Base-by-base conservation (phyloP, 2,329 filamentous ascomycete genomes). In the Ophiostoma angusticollis region DNA sequence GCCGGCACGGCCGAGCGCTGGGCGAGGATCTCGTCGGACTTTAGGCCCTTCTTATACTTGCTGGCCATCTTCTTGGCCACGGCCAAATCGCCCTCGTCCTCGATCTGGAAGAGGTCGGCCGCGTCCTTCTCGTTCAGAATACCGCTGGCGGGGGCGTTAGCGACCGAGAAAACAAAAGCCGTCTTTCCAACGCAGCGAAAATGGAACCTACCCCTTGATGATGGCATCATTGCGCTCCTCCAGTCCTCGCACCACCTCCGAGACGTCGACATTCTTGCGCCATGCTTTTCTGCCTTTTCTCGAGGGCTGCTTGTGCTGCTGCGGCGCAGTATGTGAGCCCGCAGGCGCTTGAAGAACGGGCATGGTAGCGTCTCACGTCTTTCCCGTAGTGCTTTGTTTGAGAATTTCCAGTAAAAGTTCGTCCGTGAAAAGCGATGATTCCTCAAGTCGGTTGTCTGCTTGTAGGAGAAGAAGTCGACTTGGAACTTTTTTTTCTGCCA, bases 251-350 rank as follows among this genome's bases (percentile, higher is more conserved):
- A 89, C 73, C 19, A 98, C 74, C 46, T 93, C 80, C 21, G 84
- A 80, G 45, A 96, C 74, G 61, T 98, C 85, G 59, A 98, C 85
- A 63, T 98, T 94, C 61, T 96, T 98, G 55, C 91, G 75, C 91
- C 91, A 98, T 23, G 91, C 89, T 65, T 93, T 96, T 64, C 96
- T 96, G 52, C 93, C 91, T 59, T 98, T 98, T 56, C 91, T 74
- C 5, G 89, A 96, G 19, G 86, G 76, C 60, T 98, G 91, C 47
- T 75, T 86, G 62, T 80, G 78, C 49, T 93, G 84, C 46, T 79
- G 76, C 9, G 86, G 87, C 14, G 84, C 80, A 25, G 68, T 61
- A 11, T 62, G 60, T 25, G 70, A 61, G 43, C 62, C 69, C 29
- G 65, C 58, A 35, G 59, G 60, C 34, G 63, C 60, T 48, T 62